Evolutionary conservation across 2,329 filamentous ascomycete species (phyloP).

Genomic region (Botrytis medusae): DNA sequence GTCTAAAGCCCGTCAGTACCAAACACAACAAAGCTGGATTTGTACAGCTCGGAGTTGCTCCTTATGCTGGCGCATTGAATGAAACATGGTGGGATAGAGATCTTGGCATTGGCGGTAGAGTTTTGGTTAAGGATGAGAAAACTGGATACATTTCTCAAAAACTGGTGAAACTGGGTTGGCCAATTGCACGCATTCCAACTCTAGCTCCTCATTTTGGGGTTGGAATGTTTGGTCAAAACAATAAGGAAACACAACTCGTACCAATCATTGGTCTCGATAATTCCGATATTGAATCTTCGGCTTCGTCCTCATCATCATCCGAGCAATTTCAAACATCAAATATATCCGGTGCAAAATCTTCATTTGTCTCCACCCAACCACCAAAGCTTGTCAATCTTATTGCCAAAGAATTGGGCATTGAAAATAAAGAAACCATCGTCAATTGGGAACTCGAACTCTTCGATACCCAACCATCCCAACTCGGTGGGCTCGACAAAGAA

Average conservation of each 20-base stretch:
- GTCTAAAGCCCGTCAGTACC: constrained; percentile 85
- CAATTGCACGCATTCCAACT: constrained; percentile 88
- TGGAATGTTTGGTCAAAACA: constrained; percentile 65
- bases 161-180: constrained; percentile 91
- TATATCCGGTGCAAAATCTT: constrained; percentile 38
- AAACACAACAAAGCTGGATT: constrained; percentile 85
- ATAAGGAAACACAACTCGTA: constrained; percentile 89
- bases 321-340: constrained; percentile 38
- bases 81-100: constrained; percentile 97
- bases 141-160: constrained; percentile 75
- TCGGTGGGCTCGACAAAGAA: constrained; percentile 84
- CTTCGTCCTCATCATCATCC: constrained; percentile 22
- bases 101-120: constrained; percentile 83
- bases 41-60: constrained; percentile 84
- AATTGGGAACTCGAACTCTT: constrained; percentile 98
- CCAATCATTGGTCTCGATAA: constrained; percentile 90
- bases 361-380: constrained; percentile 82
- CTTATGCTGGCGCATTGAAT: constrained; percentile 85
- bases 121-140: constrained; percentile 72
- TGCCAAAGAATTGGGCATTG: constrained; percentile 71
- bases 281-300: constrained; percentile 51
- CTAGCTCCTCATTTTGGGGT: constrained; percentile 92
- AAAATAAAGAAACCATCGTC: constrained; percentile 71
- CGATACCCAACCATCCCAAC: constrained; percentile 80
- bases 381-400: constrained; percentile 82